Evolutionary conservation across 164 flowering plant genomes (phyloP), one percentile per base, ranked within the genome.

Genomic region (Stephania japonica): DNA sequence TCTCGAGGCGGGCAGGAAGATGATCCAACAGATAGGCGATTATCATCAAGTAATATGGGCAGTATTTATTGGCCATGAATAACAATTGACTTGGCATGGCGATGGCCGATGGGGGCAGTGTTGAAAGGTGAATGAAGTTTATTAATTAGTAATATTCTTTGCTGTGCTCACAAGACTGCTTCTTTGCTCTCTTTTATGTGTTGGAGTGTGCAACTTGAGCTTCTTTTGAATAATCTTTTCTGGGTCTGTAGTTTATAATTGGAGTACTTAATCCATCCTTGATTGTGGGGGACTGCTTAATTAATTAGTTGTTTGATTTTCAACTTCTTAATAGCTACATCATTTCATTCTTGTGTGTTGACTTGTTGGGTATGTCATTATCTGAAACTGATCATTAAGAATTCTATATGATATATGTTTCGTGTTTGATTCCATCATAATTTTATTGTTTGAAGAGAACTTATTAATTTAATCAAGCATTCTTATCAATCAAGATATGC

Each of bases 91-190:
- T 32, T 23, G 24, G 0, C 7, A n/a, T 44, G 23, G 6, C n/a
- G n/a, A n/a, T n/a, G n/a, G n/a, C n/a, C n/a, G n/a, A n/a, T n/a
- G n/a, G n/a, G n/a, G n/a, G n/a, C n/a, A n/a, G n/a, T n/a, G n/a
- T n/a, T n/a, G n/a, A n/a, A n/a, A n/a, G n/a, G n/a, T n/a, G n/a
- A n/a, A n/a, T n/a, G n/a, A n/a, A n/a, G n/a, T n/a, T n/a, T n/a
- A n/a, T n/a, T n/a, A n/a, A n/a, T n/a, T n/a, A n/a, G n/a, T n/a
- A 16, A 56, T 66, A 84, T 84, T 73, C 84, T 73, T 82, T 80
- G n/a, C 83, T 75, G 41, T 65, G 72, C 49, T 68, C 69, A 53
- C 81, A 79, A 76, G 75, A 81, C 73, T 84, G 78, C 32, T 67
- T 43, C 1, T 1, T 50, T 12, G 42, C 68, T 65, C 47, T 63